A percentile compares a stretch with the other conserved stretches of the same genome.
These are phyloP conservation scores for Mucor racemosus DNA, from an alignment of 371 early-diverging fungal species.

Conservation along the genomic window DNA sequence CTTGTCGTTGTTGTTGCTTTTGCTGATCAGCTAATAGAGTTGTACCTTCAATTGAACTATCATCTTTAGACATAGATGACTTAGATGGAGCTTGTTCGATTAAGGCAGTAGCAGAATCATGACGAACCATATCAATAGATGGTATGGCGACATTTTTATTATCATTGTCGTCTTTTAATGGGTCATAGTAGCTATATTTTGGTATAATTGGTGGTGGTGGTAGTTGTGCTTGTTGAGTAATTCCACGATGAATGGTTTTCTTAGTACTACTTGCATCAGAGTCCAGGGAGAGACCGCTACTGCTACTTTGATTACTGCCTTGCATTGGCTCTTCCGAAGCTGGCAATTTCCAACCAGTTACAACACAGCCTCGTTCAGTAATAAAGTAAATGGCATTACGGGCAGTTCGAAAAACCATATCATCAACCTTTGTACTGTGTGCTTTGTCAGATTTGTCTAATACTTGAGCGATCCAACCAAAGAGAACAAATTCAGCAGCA, in stretches of 20 bases:
- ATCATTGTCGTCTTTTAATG: background rate
- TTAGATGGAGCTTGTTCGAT: background rate
- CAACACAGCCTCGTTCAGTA: slow-evolving; percentile 56
- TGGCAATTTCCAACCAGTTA: slow-evolving; percentile 54
- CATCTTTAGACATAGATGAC: background rate
- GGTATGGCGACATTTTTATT: no score
- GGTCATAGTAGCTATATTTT: background rate
- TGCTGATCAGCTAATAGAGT: background rate
- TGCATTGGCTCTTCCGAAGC: slow-evolving; percentile 1
- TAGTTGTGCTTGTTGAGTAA: background rate
- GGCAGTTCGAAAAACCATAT: slow-evolving; percentile 44
- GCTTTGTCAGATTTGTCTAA: slow-evolving; percentile 48
- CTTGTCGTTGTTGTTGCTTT: background rate
- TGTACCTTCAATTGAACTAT: background rate
- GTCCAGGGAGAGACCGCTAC: slow-evolving; percentile 21
- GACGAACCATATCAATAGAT: background rate
- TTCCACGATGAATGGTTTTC: background rate
- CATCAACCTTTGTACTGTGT: slow-evolving; percentile 26
- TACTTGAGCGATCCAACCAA: slow-evolving; percentile 62
- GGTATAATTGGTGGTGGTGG: background rate
- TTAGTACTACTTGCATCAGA: slow-evolving; percentile 4
- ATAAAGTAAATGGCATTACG: slow-evolving; percentile 63
- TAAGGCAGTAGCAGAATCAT: slow-evolving; percentile 17
- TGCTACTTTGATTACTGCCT: background rate
- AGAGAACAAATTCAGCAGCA: slow-evolving; percentile 60